Evolutionary conservation across 257 asterid species (phyloP).

Genomic region (Anisodus tanguticus): DNA sequence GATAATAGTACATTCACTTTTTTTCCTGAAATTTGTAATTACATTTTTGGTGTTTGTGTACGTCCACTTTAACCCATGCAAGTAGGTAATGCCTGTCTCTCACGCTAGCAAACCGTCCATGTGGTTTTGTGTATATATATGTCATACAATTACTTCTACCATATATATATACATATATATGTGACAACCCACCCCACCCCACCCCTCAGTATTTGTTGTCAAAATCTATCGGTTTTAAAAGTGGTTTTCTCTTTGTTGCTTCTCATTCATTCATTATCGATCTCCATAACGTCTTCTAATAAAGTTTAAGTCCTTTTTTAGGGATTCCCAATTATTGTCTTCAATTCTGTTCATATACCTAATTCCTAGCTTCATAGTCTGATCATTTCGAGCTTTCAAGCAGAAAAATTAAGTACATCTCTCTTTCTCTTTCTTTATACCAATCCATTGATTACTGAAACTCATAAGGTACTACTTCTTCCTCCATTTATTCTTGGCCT

Average conservation of each 20-base stretch:
- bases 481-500: conserved; percentile 20
- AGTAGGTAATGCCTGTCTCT: conserved; percentile 35
- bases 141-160: conserved; percentile 12
- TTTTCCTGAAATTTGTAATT: conserved; percentile 30
- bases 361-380: conserved; percentile 17
- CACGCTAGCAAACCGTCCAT: conserved; percentile 36
- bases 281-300: conserved; percentile 17
- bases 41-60: conserved; percentile 35
- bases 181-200: not conserved
- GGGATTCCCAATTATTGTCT: conserved; percentile 35
- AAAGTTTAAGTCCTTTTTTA: conserved; percentile 28
- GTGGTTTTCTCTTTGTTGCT: conserved; percentile 33
- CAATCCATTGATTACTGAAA: conserved; percentile 14
- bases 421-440: conserved; percentile 14
- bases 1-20: conserved; percentile 23
- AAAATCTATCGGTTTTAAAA: conserved; percentile 28
- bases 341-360: conserved; percentile 27
- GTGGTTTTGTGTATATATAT: conserved; percentile 26
- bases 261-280: conserved; percentile 31
- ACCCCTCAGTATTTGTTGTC: not conserved
- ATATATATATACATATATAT: not conserved
- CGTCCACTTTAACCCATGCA: conserved; percentile 37
- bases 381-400: conserved; percentile 19
- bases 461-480: conserved; percentile 26
- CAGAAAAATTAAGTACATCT: not conserved